Evolutionary conservation across 2,329 filamentous ascomycete genomes (phyloP).

Genomic region (Colletotrichum sp.): DNA sequence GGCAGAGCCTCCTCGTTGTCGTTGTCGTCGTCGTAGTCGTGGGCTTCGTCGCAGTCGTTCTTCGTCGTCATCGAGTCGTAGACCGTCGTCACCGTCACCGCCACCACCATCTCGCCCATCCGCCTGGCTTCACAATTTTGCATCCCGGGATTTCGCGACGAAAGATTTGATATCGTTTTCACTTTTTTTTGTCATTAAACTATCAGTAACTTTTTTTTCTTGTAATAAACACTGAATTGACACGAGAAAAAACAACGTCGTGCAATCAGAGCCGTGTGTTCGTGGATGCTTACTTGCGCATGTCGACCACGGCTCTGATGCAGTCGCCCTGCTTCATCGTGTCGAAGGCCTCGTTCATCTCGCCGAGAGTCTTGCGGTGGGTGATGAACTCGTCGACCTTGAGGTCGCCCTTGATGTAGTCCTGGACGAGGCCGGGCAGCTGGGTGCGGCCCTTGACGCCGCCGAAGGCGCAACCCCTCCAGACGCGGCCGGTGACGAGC

Average conservation of each 20-base stretch:
- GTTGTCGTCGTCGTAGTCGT: background rate
- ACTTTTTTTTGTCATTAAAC: conserved; percentile 20
- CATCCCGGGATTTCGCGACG: background rate
- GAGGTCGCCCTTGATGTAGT: conserved; percentile 88
- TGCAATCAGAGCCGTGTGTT: conserved; percentile 12
- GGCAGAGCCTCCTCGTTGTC: background rate
- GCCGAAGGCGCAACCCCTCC: conserved; percentile 97
- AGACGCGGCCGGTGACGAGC: conserved; percentile 95
- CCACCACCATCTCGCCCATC: background rate
- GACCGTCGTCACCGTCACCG: background rate
- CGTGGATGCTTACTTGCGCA: conserved; percentile 42
- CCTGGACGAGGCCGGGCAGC: conserved; percentile 82
- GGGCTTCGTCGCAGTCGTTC: background rate
- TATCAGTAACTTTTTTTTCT: conserved; percentile 20
- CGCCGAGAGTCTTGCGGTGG: conserved; percentile 80
- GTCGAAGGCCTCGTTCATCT: conserved; percentile 90
- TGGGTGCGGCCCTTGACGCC: conserved; percentile 98
- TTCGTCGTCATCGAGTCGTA: background rate
- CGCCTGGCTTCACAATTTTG: conserved; percentile 20
- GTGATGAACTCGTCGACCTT: conserved; percentile 99
- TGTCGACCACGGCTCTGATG: conserved; percentile 89
- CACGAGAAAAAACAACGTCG: background rate
- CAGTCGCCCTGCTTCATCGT: conserved; percentile 97
- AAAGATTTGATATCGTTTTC: conserved; percentile 7
- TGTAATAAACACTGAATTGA: background rate